A percentile compares a stretch with the other conserved stretches of the same genome.
Evolutionary conservation across 2,329 filamentous ascomycete species (phyloP).

Genomic region (Fusarium domesticum): DNA sequence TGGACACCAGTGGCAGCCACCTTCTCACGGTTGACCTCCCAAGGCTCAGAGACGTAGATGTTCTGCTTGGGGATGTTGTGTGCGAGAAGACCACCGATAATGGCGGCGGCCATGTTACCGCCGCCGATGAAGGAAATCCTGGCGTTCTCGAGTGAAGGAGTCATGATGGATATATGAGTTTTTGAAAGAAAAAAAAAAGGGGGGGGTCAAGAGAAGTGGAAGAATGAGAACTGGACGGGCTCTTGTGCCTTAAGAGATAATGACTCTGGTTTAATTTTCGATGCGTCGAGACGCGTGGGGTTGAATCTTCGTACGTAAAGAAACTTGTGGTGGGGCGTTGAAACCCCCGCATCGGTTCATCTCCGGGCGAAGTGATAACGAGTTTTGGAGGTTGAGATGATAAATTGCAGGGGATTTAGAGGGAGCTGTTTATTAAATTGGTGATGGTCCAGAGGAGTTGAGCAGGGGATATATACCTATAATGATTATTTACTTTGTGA

Average conservation of each 20-base stretch:
- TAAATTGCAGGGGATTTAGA: too few relatives aligned
- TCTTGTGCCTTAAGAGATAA: too few relatives aligned
- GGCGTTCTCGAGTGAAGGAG: slow-evolving; percentile 30
- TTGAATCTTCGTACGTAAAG: slow-evolving; percentile 13
- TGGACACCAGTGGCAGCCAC: slow-evolving; percentile 44
- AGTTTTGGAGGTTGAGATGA: slow-evolving; percentile 6
- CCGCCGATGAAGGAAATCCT: slow-evolving; percentile 43
- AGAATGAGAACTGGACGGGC: neutral
- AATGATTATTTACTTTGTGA: too few relatives aligned
- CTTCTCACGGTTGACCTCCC: slow-evolving; percentile 52
- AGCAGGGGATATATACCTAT: neutral
- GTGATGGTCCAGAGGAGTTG: neutral
- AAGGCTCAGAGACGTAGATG: slow-evolving; percentile 49
- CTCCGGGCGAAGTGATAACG: too few relatives aligned
- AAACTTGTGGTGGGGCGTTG: slow-evolving; percentile 12
- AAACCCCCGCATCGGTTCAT: slow-evolving; percentile 25
- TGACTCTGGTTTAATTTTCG: slow-evolving; percentile 1
- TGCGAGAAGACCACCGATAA: slow-evolving; percentile 47
- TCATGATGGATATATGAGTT: slow-evolving; percentile 17
- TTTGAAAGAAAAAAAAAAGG: neutral
- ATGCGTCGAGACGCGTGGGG: slow-evolving; percentile 12
- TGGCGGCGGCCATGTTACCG: slow-evolving; percentile 53
- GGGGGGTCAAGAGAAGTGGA: neutral
- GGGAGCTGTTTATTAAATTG: too few relatives aligned
- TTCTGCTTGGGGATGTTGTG: slow-evolving; percentile 43